phyloP scores from a whole-genome alignment of 208 protist species.

The Vickermania ingenoplastis region DNA sequence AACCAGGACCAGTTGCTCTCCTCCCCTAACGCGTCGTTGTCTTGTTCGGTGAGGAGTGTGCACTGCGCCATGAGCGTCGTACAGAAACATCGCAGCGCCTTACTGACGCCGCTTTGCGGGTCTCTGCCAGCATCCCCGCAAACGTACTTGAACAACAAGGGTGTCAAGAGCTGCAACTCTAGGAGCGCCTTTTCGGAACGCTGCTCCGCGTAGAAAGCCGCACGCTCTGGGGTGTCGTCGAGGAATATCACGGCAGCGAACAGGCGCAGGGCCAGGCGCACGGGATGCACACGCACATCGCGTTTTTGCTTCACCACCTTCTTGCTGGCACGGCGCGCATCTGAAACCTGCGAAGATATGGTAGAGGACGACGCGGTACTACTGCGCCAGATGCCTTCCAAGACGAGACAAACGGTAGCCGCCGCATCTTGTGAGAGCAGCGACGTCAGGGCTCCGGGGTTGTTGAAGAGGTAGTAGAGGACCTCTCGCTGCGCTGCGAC shows the following conservation, averaged over 20 bases:
- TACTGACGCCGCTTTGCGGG: not conserved
- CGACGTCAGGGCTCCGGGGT: not conserved
- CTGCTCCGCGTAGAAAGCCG: not conserved
- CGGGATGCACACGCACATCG: not conserved
- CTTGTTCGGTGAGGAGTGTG: not conserved
- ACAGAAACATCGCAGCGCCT: not conserved
- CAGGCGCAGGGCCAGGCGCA: not conserved
- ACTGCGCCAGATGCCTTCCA: too few relatives aligned
- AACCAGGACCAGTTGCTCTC: conserved; percentile 12
- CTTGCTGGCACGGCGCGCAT: not conserved
- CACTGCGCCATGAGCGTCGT: not conserved
- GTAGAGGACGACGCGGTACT: too few relatives aligned
- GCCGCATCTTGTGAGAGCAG: not conserved
- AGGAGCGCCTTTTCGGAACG: not conserved
- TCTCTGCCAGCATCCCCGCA: not conserved
- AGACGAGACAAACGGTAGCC: not conserved
- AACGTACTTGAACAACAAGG: not conserved
- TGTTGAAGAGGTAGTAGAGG: not conserved
- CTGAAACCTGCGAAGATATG: too few relatives aligned
- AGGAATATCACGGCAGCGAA: not conserved
- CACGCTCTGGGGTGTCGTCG: not conserved
- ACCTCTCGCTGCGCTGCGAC: conserved; percentile 8
- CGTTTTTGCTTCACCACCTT: not conserved
- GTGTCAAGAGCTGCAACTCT: not conserved
- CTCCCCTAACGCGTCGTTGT: not conserved